phyloP scores from a whole-genome alignment of 1,139 yeast genomes.

The Diutina mesorugosa region DNA sequence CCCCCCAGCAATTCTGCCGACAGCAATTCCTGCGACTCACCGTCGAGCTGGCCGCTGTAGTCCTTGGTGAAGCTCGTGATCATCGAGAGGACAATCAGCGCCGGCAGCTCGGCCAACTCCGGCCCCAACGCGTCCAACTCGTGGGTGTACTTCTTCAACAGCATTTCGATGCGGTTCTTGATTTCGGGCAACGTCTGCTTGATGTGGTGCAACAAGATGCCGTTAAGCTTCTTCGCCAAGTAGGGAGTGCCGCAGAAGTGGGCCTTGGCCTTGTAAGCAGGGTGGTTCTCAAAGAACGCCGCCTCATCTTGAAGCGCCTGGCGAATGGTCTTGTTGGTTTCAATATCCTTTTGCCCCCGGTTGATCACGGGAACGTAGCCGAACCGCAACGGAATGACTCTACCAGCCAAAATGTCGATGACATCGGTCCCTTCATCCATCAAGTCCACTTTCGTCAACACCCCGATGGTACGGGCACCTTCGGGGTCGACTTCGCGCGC shows the following conservation, averaged over 20 bases:
- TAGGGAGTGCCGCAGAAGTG: constrained; percentile 93
- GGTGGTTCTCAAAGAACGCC: constrained; percentile 61
- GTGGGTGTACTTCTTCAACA: constrained; percentile 66
- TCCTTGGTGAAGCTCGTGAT: constrained; percentile 91
- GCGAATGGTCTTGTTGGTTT: constrained; percentile 72
- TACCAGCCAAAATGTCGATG: constrained; percentile 88
- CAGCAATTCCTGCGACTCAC: constrained; percentile 83
- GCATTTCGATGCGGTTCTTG: constrained; percentile 78
- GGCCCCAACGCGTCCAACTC: constrained; percentile 74
- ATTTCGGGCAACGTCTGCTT: constrained; percentile 91
- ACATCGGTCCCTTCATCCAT: constrained; percentile 99
- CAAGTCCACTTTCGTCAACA: constrained; percentile 87
- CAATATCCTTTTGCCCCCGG: constrained; percentile 96
- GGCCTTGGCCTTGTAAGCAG: constrained; percentile 75
- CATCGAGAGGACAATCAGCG: constrained; percentile 79
- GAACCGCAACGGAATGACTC: constrained; percentile 87
- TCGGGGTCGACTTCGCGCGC: constrained; percentile 98
- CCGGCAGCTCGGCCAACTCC: constrained; percentile 78
- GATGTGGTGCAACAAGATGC: constrained; percentile 83
- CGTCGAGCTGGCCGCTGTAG: constrained; percentile 82
- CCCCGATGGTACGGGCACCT: constrained; percentile 94
- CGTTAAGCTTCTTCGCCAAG: constrained; percentile 84
- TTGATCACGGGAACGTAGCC: constrained; percentile 97
- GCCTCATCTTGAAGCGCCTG: constrained; percentile 79
- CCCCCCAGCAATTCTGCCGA: constrained; percentile 88